Percentiles rank a stretch among this genome's conserved stretches.
Conservation (phyloP, 1,284 basidiomycete genomes). For the Pholiota adiposa region DNA sequence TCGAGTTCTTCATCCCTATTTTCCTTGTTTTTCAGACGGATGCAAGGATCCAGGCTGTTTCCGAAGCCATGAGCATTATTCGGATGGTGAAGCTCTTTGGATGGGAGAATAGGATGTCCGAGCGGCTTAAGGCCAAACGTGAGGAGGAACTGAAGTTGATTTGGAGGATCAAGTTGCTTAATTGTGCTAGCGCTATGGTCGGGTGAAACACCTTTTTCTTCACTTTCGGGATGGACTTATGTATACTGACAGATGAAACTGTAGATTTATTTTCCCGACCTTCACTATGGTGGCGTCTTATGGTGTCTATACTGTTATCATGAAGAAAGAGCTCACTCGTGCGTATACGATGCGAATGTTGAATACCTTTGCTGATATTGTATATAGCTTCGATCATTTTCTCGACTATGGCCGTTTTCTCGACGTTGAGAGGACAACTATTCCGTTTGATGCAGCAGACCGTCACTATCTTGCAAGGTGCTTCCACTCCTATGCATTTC, state of each 20-base stretch:
- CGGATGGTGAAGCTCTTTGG: slow-evolving; percentile 57
- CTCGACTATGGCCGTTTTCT: slow-evolving; percentile 30
- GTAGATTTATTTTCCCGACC: slow-evolving; percentile 63
- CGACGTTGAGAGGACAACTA: slow-evolving; percentile 25
- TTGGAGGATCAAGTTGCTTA: slow-evolving; percentile 40
- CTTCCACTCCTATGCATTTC: neutral
- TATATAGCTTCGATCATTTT: slow-evolving; percentile 24
- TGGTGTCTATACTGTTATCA: slow-evolving; percentile 51
- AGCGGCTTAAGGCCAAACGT: slow-evolving; percentile 53
- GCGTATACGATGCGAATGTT: neutral
- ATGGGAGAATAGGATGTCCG: slow-evolving; percentile 62
- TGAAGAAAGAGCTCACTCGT: slow-evolving; percentile 38
- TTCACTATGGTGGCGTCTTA: slow-evolving; percentile 71
- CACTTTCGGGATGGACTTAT: slow-evolving; percentile 32
- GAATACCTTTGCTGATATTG: neutral
- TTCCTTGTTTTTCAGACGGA: slow-evolving; percentile 35
- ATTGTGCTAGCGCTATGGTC: slow-evolving; percentile 1
- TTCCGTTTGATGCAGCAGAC: slow-evolving; percentile 9
- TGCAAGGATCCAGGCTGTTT: slow-evolving; percentile 47
- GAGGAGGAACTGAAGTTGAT: slow-evolving; percentile 58
- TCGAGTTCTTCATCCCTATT: slow-evolving; percentile 40
- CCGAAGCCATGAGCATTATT: slow-evolving; percentile 36
- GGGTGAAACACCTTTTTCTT: neutral
- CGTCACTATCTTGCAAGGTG: neutral
- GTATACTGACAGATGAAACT: slow-evolving; percentile 31